Base-by-base conservation (phyloP, 2,329 filamentous ascomycete species). In the Calycina marina region DNA sequence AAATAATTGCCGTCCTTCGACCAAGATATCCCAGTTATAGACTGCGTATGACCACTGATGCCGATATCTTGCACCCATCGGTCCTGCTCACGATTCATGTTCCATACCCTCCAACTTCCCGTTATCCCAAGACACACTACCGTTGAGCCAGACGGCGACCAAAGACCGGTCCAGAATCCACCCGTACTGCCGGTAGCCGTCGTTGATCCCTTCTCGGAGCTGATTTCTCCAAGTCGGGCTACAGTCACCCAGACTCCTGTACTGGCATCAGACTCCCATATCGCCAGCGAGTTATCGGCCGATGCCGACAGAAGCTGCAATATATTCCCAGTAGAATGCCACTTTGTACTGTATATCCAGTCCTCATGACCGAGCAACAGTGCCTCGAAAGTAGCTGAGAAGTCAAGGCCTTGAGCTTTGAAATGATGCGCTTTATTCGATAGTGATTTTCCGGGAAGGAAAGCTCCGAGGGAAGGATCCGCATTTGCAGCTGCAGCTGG, bases 101-200 rank as follows among this genome's bases (percentile, higher is more conserved):
- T 65, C 90, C 90, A 98, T 33, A 78, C 60, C 40, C 90, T 69
- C 90, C 90, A 98, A 53, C 85, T 90, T 16, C 90, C 90, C 0
- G 88, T 96, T 25, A 88, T 72, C 1, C 88, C 84, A 12, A 98
- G 68, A 39, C 83, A 86, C 4, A 80, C 77, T 10, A 94, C 77
- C 2, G 72, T 72, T 11, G 63, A 61, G 6, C 82, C 83, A 41
- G 77, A 65, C 3, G 84, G 82, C 4, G 81, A 79, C 90, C 90
- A 98, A 1, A 96, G 65, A 1, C 86, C 88, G 9, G 81, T 85
- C 88, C 90, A 98, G 54, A 96, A 94, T 0, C 90, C 90, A 40
- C 90, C 90, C 1, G 85, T 84, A 53, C 86, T 94, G 28, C 90
- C 90, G 0, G 90, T 98, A 0, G 90, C 90, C 3, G 88, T 93